A percentile compares a stretch with the other conserved stretches of the same genome.
Evolutionary conservation across 169 alveolate species (phyloP).

Genomic region (Plasmodium falciparum): DNA sequence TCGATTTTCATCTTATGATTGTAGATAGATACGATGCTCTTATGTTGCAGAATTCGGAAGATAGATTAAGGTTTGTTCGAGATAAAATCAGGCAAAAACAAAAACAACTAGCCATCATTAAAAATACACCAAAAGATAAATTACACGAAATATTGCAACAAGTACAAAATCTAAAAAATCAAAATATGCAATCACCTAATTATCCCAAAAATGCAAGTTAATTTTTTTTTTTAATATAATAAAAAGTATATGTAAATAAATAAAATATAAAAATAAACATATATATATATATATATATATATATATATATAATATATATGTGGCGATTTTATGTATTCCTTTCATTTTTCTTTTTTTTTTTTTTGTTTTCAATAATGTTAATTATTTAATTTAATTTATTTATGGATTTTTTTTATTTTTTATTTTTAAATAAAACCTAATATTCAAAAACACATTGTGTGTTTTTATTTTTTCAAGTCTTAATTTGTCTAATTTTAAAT

Average conservation of each 20-base stretch:
- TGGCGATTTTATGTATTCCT: too few species aligned
- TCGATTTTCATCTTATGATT: conserved; percentile 85
- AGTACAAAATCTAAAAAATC: conserved; percentile 78
- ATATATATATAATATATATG: not conserved
- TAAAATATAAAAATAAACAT: not conserved
- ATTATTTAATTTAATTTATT: too few species aligned
- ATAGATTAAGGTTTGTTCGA: conserved; percentile 82
- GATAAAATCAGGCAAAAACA: conserved; percentile 82
- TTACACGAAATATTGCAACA: conserved; percentile 82
- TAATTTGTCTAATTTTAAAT: too few species aligned
- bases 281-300: not conserved
- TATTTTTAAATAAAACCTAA: too few species aligned
- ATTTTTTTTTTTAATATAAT: too few species aligned
- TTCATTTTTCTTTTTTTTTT: too few species aligned
- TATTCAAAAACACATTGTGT: too few species aligned
- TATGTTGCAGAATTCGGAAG: conserved; percentile 84
- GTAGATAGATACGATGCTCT: conserved; percentile 87
- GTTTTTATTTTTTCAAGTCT: too few species aligned
- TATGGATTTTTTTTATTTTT: too few species aligned
- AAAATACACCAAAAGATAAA: conserved; percentile 86
- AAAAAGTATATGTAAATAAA: too few species aligned
- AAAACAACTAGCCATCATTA: conserved; percentile 84
- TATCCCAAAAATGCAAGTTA: not conserved
- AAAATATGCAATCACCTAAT: conserved; percentile 21
- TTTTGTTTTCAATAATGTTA: too few species aligned